phyloP scores from a whole-genome alignment of 2,329 filamentous ascomycete species.

The Trichoderma cornu-damae region DNA sequence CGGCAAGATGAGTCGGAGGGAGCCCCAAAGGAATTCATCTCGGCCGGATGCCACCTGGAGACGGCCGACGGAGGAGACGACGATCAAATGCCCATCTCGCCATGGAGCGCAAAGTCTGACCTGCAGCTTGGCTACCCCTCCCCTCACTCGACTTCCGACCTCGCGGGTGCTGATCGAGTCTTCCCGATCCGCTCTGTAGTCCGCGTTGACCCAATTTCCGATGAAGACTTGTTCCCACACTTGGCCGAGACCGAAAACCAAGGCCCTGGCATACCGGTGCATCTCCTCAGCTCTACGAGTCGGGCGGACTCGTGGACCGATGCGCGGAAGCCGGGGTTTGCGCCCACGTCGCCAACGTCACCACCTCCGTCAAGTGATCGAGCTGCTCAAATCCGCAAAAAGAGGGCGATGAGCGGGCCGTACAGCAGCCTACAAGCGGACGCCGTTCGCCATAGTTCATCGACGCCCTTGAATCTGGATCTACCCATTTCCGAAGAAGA shows the following conservation, averaged over 20 bases:
- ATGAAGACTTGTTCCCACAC: slow-evolving; percentile 38
- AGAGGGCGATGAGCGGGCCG: slow-evolving; percentile 36
- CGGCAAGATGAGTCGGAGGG: slow-evolving; percentile 6
- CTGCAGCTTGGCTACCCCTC: slow-evolving; percentile 7
- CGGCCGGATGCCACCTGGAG: not conserved
- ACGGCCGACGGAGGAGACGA: not conserved
- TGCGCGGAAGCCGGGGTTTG: slow-evolving; percentile 26
- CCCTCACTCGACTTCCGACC: slow-evolving; percentile 33
- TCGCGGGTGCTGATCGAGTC: slow-evolving; percentile 52
- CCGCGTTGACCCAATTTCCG: slow-evolving; percentile 56
- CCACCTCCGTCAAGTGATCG: slow-evolving; percentile 23
- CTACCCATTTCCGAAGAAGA: slow-evolving; percentile 31
- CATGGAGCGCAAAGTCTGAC: not conserved
- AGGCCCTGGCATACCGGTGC: slow-evolving; percentile 28
- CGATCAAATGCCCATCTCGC: not conserved
- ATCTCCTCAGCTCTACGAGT: slow-evolving; percentile 27
- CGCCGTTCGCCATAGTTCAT: slow-evolving; percentile 36
- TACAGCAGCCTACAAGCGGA: slow-evolving; percentile 44
- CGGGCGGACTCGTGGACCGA: slow-evolving; percentile 30
- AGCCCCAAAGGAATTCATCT: not conserved
- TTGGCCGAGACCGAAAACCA: slow-evolving; percentile 30
- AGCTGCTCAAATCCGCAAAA: slow-evolving; percentile 27
- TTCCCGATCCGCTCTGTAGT: slow-evolving; percentile 80
- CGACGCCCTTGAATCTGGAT: slow-evolving; percentile 32
- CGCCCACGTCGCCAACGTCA: slow-evolving; percentile 24